Percentiles rank a stretch among this genome's conserved stretches.
Conservation (phyloP, 2,329 filamentous ascomycete species). For the Emmonsiellopsis sp. region DNA sequence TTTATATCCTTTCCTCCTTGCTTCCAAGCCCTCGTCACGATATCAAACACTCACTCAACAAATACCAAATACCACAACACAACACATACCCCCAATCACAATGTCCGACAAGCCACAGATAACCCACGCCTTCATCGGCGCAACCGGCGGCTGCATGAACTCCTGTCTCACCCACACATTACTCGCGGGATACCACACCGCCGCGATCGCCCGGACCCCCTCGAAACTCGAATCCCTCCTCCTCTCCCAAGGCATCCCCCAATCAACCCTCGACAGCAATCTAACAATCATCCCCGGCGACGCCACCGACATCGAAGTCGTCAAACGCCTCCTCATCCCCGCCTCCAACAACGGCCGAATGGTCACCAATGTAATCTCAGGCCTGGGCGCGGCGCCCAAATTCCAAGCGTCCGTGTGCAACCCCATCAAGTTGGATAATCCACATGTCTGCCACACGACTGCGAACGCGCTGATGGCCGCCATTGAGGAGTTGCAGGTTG, state of each 20-base stretch:
- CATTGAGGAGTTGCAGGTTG: slow-evolving; percentile 13
- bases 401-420: slow-evolving; percentile 14
- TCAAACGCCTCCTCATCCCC: slow-evolving; percentile 31
- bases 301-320: slow-evolving; percentile 32
- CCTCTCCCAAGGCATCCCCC: slow-evolving; percentile 29
- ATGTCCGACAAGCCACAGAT: background rate
- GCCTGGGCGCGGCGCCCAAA: slow-evolving; percentile 27
- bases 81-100: background rate
- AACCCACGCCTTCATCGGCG: slow-evolving; percentile 42
- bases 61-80: background rate
- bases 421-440: slow-evolving; percentile 18
- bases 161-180: slow-evolving; percentile 37
- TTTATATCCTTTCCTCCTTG: too few species aligned
- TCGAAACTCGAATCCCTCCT: slow-evolving; percentile 41
- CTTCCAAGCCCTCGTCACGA: too few species aligned
- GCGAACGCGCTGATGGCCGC: slow-evolving; percentile 16
- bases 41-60: background rate
- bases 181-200: slow-evolving; percentile 35
- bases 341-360: slow-evolving; percentile 16
- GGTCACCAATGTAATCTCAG: slow-evolving; percentile 39
- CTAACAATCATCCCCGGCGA: slow-evolving; percentile 43
- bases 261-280: slow-evolving; percentile 25
- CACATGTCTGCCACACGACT: slow-evolving; percentile 17
- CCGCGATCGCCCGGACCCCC: slow-evolving; percentile 43
- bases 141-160: slow-evolving; percentile 41